Percentiles rank a stretch among this genome's conserved stretches.
Conservation (phyloP, 1,284 basidiomycete species). For the Malassezia arunalokei region DNA sequence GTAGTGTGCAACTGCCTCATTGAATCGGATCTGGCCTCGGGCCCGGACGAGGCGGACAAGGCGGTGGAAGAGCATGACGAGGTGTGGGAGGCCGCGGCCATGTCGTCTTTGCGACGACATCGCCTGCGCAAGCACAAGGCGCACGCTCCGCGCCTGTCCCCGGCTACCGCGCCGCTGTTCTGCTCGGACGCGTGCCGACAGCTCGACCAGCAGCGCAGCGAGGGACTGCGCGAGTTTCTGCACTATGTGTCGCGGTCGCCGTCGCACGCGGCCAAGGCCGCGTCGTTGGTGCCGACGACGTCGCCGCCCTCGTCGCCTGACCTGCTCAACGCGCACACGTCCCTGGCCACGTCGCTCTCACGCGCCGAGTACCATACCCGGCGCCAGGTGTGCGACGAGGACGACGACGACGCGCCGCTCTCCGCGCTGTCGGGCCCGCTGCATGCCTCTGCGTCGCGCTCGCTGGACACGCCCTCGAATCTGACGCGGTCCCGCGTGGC, state of each 20-base stretch:
- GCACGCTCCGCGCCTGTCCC: neutral
- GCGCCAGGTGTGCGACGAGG: neutral
- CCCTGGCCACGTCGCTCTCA: neutral
- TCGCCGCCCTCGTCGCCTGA: neutral
- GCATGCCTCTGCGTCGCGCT: neutral
- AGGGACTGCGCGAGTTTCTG: conserved; percentile 8
- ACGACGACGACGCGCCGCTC: neutral
- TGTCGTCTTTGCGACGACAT: conserved; percentile 5
- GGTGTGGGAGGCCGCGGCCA: conserved; percentile 11
- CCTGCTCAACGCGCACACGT: neutral
- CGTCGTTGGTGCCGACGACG: neutral
- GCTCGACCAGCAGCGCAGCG: conserved; percentile 3
- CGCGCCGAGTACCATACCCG: neutral
- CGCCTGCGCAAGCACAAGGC: neutral
- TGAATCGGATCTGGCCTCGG: neutral
- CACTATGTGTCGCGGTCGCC: conserved; percentile 5
- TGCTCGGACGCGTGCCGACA: conserved; percentile 10
- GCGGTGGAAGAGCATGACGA: neutral
- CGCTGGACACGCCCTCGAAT: conserved; percentile 2
- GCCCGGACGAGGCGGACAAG: neutral
- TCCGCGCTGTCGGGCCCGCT: no score
- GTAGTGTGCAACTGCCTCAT: conserved; percentile 16
- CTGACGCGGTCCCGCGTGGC: conserved; percentile 6
- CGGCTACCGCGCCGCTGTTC: neutral
- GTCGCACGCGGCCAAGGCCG: neutral